Evolutionary conservation across 768 basidiomycete species (phyloP), one percentile per base, ranked within the genome.

Genomic region (Postia placenta): DNA sequence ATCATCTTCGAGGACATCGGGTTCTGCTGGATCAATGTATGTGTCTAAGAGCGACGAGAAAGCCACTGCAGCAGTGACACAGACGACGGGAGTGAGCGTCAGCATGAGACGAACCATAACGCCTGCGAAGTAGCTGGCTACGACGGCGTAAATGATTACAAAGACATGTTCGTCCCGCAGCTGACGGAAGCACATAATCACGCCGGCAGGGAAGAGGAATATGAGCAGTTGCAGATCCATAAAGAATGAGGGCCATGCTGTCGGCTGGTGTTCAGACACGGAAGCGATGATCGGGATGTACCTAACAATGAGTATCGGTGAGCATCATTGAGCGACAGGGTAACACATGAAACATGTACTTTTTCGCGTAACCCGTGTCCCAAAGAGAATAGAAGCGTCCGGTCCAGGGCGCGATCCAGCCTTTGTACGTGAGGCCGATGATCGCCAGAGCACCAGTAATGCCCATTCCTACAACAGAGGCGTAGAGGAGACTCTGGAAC

Each of bases 51-150:
- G 74, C 5, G 83, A 78, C 2, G 93, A 94, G 50, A 96, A 71
- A 1, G 93, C 92, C 25, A 98, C 83, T 5, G 96, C 96, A 15
- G 92, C 84, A 15, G 92, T 66, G 50, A 98, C 89, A 63, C 96
- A 99, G 39, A 98, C 96, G 49, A 95, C 88, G 1, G 96, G 96
- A 0, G 95, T 98, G 49, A 99, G 82, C 22, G 96, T 87, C 47
- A 99, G 77, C 92, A 99, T 98, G 52, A 98, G 77, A 49, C 96
- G 92, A 55, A 99, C 96, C 96, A 99, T 99, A 64, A 99, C 95
- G 37, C 96, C 96, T 4, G 96, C 95, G 62, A 99, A 99, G 76
- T 99, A 99, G 66, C 91, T 92, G 42, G 88, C 92, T 62, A 98
- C 81, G 55, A 91, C 81, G 20, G 96, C 85, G 67, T 98, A 99